Evolutionary conservation across 495 filamentous ascomycete species (phyloP).

Genomic region (Cairneyella variabilis): DNA sequence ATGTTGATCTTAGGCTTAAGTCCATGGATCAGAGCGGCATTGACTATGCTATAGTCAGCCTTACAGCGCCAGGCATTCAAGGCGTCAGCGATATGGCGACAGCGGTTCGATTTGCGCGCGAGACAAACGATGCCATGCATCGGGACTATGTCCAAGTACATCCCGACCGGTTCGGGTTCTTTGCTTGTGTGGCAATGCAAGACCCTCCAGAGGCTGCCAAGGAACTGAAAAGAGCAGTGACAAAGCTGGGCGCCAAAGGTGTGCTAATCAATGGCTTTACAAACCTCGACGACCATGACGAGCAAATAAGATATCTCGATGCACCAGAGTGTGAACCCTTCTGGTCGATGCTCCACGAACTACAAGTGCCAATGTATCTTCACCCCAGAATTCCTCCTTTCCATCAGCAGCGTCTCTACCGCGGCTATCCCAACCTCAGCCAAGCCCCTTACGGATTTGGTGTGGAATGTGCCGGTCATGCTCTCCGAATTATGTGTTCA

Average conservation of each 20-base stretch:
- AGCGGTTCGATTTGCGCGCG: background rate
- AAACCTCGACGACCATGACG: background rate
- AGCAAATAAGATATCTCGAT: background rate
- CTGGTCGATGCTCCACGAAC: background rate
- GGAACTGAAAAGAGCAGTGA: background rate
- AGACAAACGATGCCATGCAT: background rate
- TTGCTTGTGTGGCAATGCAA: background rate
- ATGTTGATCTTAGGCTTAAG: background rate
- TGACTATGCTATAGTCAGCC: background rate
- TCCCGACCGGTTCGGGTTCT: background rate
- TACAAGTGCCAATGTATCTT: background rate
- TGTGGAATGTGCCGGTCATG: background rate
- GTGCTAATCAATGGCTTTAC: background rate
- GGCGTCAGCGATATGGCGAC: background rate
- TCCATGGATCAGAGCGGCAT: background rate
- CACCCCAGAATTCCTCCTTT: background rate
- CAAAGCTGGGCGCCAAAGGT: background rate
- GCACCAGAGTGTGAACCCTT: background rate
- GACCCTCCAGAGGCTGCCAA: background rate
- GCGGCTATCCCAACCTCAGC: background rate
- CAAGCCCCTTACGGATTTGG: background rate
- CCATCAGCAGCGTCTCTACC: background rate
- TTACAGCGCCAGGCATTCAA: background rate
- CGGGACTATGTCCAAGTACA: background rate
- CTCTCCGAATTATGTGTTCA: constrained; percentile 1